Evolutionary conservation across 2,329 filamentous ascomycete genomes (phyloP), one percentile per base, ranked within the genome.

Genomic region (Pestalotiopsis sp.): DNA sequence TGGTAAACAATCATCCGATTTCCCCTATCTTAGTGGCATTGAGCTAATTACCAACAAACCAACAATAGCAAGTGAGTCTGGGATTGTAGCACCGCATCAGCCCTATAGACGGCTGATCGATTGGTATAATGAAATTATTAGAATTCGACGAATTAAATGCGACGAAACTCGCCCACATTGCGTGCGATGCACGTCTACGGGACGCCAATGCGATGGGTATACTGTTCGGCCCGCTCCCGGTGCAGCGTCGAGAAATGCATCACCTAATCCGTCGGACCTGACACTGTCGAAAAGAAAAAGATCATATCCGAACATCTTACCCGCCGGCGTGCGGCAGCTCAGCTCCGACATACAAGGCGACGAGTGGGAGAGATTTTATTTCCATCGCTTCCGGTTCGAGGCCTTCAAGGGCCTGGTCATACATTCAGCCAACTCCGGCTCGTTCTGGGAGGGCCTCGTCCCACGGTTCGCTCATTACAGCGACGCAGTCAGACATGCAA

Each of bases 261-360:
- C 31, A 68, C 66, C 68, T 69, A 68, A 31, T 17, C 38, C 59
- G 56, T 62, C 56, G 57, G 64, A 23, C 20, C 6, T 38, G n/a
- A 13, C 36, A 2, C 14, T 27, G 25, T 27, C 39, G 62, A 23
- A n/a, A 27, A 20, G n/a, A 36, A 36, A 36, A 39, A 49, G 39
- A 31, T 64, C 36, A 7, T 14, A 27, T 17, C 68, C 68, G 66
- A 72, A 64, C n/a, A 64, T 66, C 45, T 56, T 36, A 13, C 36
- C 45, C 4, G 64, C n/a, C 68, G 62, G 70, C 6, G 75, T 80
- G 57, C 74, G 79, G 2, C 79, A 79, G 9, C 72, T 81, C 31
- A 75, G 77, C 5, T 77, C 80, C 49, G 79, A 79, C 70, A 79
- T 82, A 64, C 72, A 78, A 63, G 80, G 80, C 49, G 78, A 77